Conservation (phyloP, 2,329 filamentous ascomycete genomes). For the Alternaria panax region DNA sequence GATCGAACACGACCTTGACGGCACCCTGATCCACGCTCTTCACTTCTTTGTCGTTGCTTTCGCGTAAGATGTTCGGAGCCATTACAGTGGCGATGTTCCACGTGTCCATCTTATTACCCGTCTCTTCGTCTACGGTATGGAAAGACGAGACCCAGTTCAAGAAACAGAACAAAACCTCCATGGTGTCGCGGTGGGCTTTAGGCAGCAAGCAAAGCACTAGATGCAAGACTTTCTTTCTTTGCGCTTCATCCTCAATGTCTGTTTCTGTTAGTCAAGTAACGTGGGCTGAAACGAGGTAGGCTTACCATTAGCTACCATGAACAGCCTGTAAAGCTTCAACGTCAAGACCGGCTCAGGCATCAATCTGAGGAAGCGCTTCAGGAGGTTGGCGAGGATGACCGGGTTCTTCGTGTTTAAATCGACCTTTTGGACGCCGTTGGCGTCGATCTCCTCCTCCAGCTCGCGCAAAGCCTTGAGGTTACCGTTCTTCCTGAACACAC, state of each 20-base stretch:
- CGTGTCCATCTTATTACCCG: slow-evolving; percentile 98
- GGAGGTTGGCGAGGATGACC: slow-evolving; percentile 88
- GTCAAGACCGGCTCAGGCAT: slow-evolving; percentile 94
- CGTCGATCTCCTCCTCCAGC: slow-evolving; percentile 84
- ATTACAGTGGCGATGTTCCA: slow-evolving; percentile 98
- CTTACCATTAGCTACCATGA: slow-evolving; percentile 83
- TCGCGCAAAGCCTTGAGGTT: slow-evolving; percentile 95
- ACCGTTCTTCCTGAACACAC: slow-evolving; percentile 98
- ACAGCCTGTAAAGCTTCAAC: slow-evolving; percentile 90
- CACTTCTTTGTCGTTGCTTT: slow-evolving; percentile 58
- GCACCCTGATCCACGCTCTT: slow-evolving; percentile 88
- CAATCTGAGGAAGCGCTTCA: slow-evolving; percentile 95
- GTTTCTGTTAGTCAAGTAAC: slow-evolving; percentile 23
- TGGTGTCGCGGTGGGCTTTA: slow-evolving; percentile 88
- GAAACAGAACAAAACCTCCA: slow-evolving; percentile 96
- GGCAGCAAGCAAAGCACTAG: slow-evolving; percentile 91
- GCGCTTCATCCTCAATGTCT: slow-evolving; percentile 81
- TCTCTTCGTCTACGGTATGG: slow-evolving; percentile 95
- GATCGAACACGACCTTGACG: slow-evolving; percentile 88
- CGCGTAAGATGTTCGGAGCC: slow-evolving; percentile 91
- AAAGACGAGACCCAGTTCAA: slow-evolving; percentile 98
- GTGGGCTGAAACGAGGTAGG: not conserved
- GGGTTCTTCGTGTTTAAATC: slow-evolving; percentile 89
- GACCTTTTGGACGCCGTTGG: slow-evolving; percentile 81
- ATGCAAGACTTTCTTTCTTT: slow-evolving; percentile 84